Percentiles rank a stretch among this genome's conserved stretches.
Conservation (phyloP, 176 grass and related monocot species). For the Zoysia japonica region DNA sequence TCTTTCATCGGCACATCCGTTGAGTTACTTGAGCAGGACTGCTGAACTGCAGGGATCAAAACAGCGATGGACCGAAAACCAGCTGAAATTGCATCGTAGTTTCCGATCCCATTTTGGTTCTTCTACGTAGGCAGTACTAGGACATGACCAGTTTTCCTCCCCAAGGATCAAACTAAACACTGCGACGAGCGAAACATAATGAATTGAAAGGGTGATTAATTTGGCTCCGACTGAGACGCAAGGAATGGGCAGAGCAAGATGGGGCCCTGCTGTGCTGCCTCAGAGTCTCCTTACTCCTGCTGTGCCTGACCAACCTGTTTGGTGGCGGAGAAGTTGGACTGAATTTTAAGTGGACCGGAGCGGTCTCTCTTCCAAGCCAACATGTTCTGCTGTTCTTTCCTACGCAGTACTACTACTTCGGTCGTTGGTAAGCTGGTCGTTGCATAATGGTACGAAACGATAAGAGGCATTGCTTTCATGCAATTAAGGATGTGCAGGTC, state of each 20-base stretch:
- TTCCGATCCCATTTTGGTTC: background rate
- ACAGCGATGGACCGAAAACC: background rate
- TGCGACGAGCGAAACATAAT: background rate
- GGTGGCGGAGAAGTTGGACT: background rate
- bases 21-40: background rate
- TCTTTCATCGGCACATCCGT: background rate
- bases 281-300: background rate
- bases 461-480: background rate
- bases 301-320: background rate
- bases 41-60: background rate
- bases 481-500: background rate
- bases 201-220: background rate
- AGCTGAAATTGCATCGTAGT: background rate
- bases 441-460: background rate
- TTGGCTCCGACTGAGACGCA: background rate
- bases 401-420: background rate
- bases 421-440: background rate
- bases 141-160: background rate
- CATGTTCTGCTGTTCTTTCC: too few species aligned
- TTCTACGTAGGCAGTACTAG: background rate
- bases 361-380: too few species aligned
- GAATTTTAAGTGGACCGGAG: too few species aligned
- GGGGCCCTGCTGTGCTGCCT: background rate
- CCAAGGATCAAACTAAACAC: background rate
- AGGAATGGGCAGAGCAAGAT: too few species aligned